Evolutionary conservation across 164 flowering plant species (phyloP).

Genomic region (Brasenia schreberi): DNA sequence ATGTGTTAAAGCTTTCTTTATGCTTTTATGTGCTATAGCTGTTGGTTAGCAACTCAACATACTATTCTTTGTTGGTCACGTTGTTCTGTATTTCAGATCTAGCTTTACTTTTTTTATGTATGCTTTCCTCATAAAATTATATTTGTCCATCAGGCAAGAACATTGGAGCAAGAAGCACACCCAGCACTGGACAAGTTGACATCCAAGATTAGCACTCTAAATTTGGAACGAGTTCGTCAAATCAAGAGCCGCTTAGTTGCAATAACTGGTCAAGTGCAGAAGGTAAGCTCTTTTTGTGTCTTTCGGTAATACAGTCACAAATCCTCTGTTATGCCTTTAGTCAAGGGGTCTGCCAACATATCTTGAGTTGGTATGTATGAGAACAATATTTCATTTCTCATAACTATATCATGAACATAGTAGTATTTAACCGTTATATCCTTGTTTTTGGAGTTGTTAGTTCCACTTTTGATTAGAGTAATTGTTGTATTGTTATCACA

Average conservation of each 20-base stretch:
- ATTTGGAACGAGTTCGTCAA: constrained; percentile 94
- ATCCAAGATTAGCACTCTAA: constrained; percentile 93
- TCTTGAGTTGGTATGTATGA: no score
- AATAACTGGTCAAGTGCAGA: constrained; percentile 94
- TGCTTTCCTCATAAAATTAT: background rate
- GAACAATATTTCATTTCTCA: no score
- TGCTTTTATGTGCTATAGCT: background rate
- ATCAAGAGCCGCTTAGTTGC: constrained; percentile 97
- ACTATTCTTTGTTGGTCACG: background rate
- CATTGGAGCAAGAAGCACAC: constrained; percentile 93
- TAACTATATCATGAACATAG: no score
- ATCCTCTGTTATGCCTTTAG: no score
- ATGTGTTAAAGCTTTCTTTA: background rate
- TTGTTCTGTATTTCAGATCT: background rate
- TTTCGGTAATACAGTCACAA: background rate
- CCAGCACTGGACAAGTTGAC: constrained; percentile 94
- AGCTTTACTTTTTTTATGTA: background rate
- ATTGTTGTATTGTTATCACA: no score
- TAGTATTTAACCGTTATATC: no score
- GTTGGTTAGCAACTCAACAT: background rate
- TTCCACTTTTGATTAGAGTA: no score
- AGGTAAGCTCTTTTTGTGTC: constrained; percentile 33
- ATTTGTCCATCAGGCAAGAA: constrained; percentile 46
- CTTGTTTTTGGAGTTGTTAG: no score
- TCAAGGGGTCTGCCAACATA: no score